A percentile compares a stretch with the other conserved stretches of the same genome.
Evolutionary conservation across 257 asterid genomes (phyloP).

Genomic region (Solanum medicagineum): DNA sequence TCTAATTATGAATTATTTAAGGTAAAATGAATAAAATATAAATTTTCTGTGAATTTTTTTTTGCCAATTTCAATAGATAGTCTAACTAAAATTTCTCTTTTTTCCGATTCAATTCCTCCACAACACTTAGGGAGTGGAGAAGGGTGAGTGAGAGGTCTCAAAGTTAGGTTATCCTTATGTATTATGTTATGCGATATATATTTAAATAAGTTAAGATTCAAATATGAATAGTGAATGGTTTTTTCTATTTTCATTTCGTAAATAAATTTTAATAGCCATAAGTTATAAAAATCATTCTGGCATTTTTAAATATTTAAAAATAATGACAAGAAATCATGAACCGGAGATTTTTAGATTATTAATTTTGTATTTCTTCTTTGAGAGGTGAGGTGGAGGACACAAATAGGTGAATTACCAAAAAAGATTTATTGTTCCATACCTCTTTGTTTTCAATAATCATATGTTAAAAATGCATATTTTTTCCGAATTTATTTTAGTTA

Average conservation of each 20-base stretch:
- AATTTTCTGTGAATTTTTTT: too few species aligned
- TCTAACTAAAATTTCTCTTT: neutral
- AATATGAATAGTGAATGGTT: too few species aligned
- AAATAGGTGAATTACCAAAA: too few species aligned
- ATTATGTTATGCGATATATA: neutral
- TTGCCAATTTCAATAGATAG: too few species aligned
- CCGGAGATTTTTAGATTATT: too few species aligned
- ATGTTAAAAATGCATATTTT: neutral
- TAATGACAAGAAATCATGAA: neutral
- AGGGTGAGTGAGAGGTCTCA: neutral
- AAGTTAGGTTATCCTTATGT: neutral
- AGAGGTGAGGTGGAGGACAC: too few species aligned
- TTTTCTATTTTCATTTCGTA: too few species aligned
- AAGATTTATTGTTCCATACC: neutral
- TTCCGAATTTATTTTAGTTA: neutral
- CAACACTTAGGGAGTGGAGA: too few species aligned
- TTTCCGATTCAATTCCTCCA: neutral
- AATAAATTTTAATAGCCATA: too few species aligned
- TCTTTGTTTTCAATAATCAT: neutral
- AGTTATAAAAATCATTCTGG: neutral
- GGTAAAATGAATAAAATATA: neutral
- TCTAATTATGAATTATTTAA: too few species aligned
- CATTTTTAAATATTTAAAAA: neutral
- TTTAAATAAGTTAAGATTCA: too few species aligned
- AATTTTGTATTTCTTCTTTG: too few species aligned